phyloP scores from a whole-genome alignment of 1,284 basidiomycete species.

The Kwoniella shivajii region DNA sequence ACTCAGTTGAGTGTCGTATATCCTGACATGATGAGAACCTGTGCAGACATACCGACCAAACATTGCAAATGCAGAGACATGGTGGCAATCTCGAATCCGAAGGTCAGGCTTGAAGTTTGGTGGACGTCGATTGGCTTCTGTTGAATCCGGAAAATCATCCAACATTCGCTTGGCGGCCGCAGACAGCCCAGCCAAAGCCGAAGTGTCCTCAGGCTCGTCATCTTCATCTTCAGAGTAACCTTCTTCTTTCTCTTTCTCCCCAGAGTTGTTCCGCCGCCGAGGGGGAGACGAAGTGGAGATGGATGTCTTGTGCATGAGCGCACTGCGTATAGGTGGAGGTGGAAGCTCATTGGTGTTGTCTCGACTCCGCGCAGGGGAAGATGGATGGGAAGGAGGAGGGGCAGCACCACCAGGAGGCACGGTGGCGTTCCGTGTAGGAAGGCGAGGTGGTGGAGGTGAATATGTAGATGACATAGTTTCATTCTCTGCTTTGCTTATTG shows the following conservation, averaged over 20 bases:
- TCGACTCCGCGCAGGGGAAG: slow-evolving; percentile 13
- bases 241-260: slow-evolving; percentile 25
- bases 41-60: slow-evolving; percentile 68
- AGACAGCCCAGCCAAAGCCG: slow-evolving; percentile 18
- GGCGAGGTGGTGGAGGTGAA: slow-evolving; percentile 18
- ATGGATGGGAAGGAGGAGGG: slow-evolving; percentile 10
- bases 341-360: slow-evolving; percentile 10
- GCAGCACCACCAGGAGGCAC: not conserved
- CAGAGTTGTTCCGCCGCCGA: slow-evolving; percentile 5
- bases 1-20: slow-evolving; percentile 56
- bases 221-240: slow-evolving; percentile 37
- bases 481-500: slow-evolving; percentile 13
- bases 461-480: slow-evolving; percentile 5
- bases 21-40: slow-evolving; percentile 65
- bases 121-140: slow-evolving; percentile 75
- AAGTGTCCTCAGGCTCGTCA: slow-evolving; percentile 33
- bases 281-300: slow-evolving; percentile 13
- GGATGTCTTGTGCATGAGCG: slow-evolving; percentile 5
- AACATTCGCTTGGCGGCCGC: slow-evolving; percentile 44
- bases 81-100: slow-evolving; percentile 38
- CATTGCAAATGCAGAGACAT: slow-evolving; percentile 61
- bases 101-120: slow-evolving; percentile 59
- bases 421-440: slow-evolving; percentile 19
- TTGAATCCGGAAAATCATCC: slow-evolving; percentile 77
- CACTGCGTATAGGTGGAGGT: slow-evolving; percentile 28